Base-by-base conservation (phyloP, 768 basidiomycete genomes). In the Rhodotorula sphaerocarpa region DNA sequence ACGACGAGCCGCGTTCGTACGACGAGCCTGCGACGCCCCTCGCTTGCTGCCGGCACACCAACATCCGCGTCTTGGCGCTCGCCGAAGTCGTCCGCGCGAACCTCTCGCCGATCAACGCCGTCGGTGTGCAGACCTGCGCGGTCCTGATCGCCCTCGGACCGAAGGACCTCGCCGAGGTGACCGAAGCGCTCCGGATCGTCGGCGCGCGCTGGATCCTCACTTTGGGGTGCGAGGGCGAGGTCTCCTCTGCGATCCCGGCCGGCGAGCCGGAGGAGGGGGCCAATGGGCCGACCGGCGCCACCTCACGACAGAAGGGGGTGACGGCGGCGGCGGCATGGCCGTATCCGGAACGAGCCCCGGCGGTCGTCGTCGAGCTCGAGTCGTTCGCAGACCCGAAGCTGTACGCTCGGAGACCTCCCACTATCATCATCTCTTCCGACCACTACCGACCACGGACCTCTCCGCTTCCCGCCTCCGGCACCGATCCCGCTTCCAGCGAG, bases 81-180 rank as follows among this genome's bases (percentile, higher is more conserved):
- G 67, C 67, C 28, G 63, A 71, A 31, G 58, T 65, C 41, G 61
- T 71, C 50, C 53, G 57, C 16, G 59, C 63, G 54, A 64, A 63
- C 55, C 58, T 71, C 7, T 57, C 59, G 2, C 70, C 70, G 10
- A 71, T 71, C 65, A 71, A 71, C 57, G 68, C 68, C 6, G 61
- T 71, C 15, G 65, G 65, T 2, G 55, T 58, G 28, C 66, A 67
- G 28, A 67, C 66, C 15, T 59, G 57, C 34, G 66, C 66, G 10
- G 34, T 67, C 0, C 48, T 67, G 25, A 61, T 67, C 50, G 66
- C 61, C 9, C 50, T 67, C 25, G 23, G 41, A 39, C 20, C 21
- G 41, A 56, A 63, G 28, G 66, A 67, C 34, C 46, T 36, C 14
- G 7, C 2, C 23, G 66, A 67, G 31, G 66, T 67, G 1, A 15